Conservation (phyloP, 2,329 filamentous ascomycete species). For the Colletotrichum tropicicola region DNA sequence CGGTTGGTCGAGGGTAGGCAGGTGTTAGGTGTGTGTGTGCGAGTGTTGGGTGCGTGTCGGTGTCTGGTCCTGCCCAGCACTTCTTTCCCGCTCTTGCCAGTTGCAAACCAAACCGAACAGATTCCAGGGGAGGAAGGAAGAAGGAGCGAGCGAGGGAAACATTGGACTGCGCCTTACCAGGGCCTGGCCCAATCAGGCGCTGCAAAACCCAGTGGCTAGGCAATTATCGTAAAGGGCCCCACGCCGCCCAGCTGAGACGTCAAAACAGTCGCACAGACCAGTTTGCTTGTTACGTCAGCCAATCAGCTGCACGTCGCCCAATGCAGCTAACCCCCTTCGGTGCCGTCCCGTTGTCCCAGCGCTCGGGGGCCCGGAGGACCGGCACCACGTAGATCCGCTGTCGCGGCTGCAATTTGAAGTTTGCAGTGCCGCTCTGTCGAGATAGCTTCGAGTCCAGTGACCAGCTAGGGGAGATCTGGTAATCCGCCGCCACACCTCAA, state of each 20-base stretch:
- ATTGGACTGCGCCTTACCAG: constrained; percentile 18
- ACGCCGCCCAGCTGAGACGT: constrained; percentile 24
- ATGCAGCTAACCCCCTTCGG: not conserved
- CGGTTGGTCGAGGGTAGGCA: too few species aligned
- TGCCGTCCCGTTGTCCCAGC: not conserved
- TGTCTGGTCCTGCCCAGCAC: not conserved
- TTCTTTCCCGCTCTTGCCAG: not conserved
- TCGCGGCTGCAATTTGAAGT: constrained; percentile 19
- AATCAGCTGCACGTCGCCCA: not conserved
- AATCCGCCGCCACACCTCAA: constrained; percentile 17
- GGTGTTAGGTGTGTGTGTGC: too few species aligned
- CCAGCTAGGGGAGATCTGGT: constrained; percentile 14
- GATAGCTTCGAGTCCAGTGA: constrained; percentile 22
- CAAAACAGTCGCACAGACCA: constrained; percentile 30
- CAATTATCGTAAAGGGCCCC: constrained; percentile 19
- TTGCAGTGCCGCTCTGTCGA: constrained; percentile 26
- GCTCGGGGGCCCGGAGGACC: not conserved
- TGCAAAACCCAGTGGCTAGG: constrained; percentile 7
- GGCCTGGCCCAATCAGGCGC: constrained; percentile 1
- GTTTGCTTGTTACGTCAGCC: not conserved
- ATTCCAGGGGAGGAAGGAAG: constrained; percentile 7
- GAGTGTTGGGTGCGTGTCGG: too few species aligned
- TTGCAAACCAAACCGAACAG: not conserved
- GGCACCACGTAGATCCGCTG: not conserved
- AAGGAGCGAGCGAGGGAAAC: constrained; percentile 19